Conservation (phyloP, 169 alveolate species). For the Cryptosporidium andersoni region DNA sequence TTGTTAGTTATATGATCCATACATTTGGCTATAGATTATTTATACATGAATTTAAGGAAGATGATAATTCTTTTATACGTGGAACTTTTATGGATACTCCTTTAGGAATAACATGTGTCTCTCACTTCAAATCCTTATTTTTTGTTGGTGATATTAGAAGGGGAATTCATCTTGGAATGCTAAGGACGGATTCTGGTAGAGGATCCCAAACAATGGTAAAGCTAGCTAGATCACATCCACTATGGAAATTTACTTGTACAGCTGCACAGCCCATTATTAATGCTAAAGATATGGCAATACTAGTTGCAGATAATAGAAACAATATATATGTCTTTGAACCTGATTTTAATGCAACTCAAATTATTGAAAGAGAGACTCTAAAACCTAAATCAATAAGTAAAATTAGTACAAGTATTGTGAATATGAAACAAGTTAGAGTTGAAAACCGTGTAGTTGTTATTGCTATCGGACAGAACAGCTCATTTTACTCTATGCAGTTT, state of each 20-base stretch:
- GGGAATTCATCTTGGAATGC: constrained; percentile 63
- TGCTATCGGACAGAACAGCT: constrained; percentile 67
- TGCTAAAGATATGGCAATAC: constrained; percentile 30
- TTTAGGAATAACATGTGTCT: constrained; percentile 47
- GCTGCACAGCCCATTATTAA: constrained; percentile 53
- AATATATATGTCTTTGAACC: constrained; percentile 43
- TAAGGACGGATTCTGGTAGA: constrained; percentile 49
- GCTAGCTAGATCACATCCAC: constrained; percentile 65
- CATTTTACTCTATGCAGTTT: constrained; percentile 15
- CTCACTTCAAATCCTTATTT: constrained; percentile 38
- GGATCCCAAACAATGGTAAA: constrained; percentile 71
- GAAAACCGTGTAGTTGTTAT: constrained; percentile 9
- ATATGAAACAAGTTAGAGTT: constrained; percentile 44
- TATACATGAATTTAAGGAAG: constrained; percentile 58
- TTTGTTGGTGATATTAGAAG: constrained; percentile 68
- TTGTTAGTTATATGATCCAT: constrained; percentile 28
- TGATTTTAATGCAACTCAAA: constrained; percentile 42
- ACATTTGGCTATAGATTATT: constrained; percentile 62
- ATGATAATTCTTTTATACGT: constrained; percentile 5
- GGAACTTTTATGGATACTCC: constrained; percentile 68
- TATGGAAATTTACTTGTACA: constrained; percentile 70
- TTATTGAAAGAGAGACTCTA: constrained; percentile 57
- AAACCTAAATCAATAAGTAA: constrained; percentile 34
- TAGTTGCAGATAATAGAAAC: constrained; percentile 44
- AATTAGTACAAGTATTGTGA: constrained; percentile 26